Conservation (phyloP, 768 basidiomycete species). For the Rhizopogon roseolus region DNA sequence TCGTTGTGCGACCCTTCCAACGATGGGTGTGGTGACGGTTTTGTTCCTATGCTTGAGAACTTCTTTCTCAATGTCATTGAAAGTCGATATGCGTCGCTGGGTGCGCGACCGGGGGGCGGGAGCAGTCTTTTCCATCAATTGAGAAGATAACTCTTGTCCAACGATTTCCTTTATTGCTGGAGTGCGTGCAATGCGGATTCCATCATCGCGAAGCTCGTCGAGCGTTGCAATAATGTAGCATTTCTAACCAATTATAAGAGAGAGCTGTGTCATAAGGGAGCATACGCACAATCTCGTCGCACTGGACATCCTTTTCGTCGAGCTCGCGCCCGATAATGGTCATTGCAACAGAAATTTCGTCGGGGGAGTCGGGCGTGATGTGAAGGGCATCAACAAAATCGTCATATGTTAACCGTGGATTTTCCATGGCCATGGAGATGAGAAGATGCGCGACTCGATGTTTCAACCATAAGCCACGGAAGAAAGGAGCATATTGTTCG, state of each 20-base stretch:
- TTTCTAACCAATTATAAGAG: conserved; percentile 25
- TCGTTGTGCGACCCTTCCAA: conserved; percentile 40
- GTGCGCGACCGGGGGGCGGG: conserved; percentile 11
- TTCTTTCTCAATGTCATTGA: conserved; percentile 19
- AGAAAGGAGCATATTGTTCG: conserved; percentile 39
- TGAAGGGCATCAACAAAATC: conserved; percentile 35
- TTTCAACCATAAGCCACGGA: conserved; percentile 40
- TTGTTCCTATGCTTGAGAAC: conserved; percentile 32
- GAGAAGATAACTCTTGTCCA: conserved; percentile 19
- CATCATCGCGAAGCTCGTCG: conserved; percentile 30
- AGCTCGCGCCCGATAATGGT: conserved; percentile 42
- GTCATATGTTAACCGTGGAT: conserved; percentile 32
- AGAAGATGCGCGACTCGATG: conserved; percentile 50
- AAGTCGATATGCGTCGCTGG: conserved; percentile 5
- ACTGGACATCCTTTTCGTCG: conserved; percentile 35
- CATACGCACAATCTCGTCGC: conserved; percentile 42
- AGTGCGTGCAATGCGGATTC: conserved; percentile 32
- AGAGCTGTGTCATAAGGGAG: neutral
- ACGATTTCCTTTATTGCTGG: conserved; percentile 36
- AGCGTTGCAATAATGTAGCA: conserved; percentile 38
- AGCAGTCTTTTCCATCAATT: conserved; percentile 12
- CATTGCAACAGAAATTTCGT: conserved; percentile 25
- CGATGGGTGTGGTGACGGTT: conserved; percentile 42
- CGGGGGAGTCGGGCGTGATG: conserved; percentile 22
- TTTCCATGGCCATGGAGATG: conserved; percentile 29